phyloP scores from a whole-genome alignment of 169 alveolate genomes.

The Eimeria praecox region DNA sequence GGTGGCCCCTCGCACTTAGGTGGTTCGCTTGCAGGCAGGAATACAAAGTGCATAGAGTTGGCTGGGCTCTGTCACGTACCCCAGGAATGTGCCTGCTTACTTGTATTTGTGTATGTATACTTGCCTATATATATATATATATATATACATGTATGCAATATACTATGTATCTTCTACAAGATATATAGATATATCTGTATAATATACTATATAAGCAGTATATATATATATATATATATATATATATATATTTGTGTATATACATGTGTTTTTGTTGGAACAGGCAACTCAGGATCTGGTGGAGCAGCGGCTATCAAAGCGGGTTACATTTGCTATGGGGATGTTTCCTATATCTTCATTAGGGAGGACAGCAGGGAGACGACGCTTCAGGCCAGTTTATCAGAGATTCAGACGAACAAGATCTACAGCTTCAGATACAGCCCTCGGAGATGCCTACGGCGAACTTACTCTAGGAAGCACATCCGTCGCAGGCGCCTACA shows the following conservation, averaged over 20 bases:
- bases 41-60: too few relatives aligned
- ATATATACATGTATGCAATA: too few relatives aligned
- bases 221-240: too few relatives aligned
- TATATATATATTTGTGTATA: neutral
- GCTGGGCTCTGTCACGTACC: too few relatives aligned
- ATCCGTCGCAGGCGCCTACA: conserved; percentile 76
- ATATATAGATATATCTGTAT: neutral
- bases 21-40: too few relatives aligned
- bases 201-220: too few relatives aligned
- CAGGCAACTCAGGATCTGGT: conserved; percentile 86
- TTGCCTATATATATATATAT: too few relatives aligned
- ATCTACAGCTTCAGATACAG: conserved; percentile 87
- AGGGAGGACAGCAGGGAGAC: conserved; percentile 88
- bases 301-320: conserved; percentile 86
- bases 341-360: conserved; percentile 86
- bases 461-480: conserved; percentile 84
- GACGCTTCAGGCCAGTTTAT: conserved; percentile 86
- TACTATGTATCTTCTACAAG: neutral
- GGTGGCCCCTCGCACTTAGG: too few relatives aligned
- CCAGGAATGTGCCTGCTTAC: too few relatives aligned
- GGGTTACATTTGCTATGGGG: conserved; percentile 88
- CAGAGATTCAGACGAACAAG: conserved; percentile 87
- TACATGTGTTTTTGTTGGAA: neutral
- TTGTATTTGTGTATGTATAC: too few relatives aligned
- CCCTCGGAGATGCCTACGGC: conserved; percentile 86